phyloP scores from a whole-genome alignment of 192 early-diverging fungal species.

The Coemansia sp. region DNA sequence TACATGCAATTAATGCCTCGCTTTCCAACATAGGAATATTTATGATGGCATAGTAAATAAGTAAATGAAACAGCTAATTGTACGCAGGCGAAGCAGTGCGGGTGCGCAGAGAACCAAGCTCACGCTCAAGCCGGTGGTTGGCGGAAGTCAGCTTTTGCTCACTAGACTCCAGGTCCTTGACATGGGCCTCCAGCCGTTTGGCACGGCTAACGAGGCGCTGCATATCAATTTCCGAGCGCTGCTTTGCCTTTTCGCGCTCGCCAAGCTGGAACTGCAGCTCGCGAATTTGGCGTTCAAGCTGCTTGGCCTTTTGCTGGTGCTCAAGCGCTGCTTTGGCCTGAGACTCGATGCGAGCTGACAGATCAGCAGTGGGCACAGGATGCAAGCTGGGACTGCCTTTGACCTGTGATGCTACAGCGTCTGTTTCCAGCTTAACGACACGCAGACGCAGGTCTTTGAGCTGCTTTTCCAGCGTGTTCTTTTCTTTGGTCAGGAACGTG shows the following conservation, averaged over 20 bases:
- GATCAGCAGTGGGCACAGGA: slow-evolving; percentile 42
- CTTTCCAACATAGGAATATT: too few species aligned
- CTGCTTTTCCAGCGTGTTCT: slow-evolving; percentile 77
- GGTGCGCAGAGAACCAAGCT: slow-evolving; percentile 44
- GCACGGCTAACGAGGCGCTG: slow-evolving; percentile 59
- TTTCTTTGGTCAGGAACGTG: slow-evolving; percentile 75
- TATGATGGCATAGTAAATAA: background rate
- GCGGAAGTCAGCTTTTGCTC: slow-evolving; percentile 40
- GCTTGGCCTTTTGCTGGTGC: slow-evolving; percentile 45
- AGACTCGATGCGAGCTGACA: slow-evolving; percentile 34
- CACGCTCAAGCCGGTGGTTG: slow-evolving; percentile 52
- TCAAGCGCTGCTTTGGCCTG: slow-evolving; percentile 50
- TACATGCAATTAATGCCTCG: too few species aligned
- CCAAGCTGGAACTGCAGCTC: slow-evolving; percentile 84
- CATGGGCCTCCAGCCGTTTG: slow-evolving; percentile 50
- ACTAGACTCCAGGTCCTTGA: slow-evolving; percentile 44
- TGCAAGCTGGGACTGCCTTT: slow-evolving; percentile 55
- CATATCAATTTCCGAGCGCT: slow-evolving; percentile 68
- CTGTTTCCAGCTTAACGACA: slow-evolving; percentile 74
- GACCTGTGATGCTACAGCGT: slow-evolving; percentile 60
- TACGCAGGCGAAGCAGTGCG: slow-evolving; percentile 47
- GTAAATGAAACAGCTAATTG: slow-evolving; percentile 1
- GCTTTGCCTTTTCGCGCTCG: slow-evolving; percentile 81
- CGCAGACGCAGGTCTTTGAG: slow-evolving; percentile 77
- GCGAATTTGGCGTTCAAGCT: slow-evolving; percentile 72